Conservation (phyloP, 2,329 filamentous ascomycete genomes). For the Aspergillus arachidicola region DNA sequence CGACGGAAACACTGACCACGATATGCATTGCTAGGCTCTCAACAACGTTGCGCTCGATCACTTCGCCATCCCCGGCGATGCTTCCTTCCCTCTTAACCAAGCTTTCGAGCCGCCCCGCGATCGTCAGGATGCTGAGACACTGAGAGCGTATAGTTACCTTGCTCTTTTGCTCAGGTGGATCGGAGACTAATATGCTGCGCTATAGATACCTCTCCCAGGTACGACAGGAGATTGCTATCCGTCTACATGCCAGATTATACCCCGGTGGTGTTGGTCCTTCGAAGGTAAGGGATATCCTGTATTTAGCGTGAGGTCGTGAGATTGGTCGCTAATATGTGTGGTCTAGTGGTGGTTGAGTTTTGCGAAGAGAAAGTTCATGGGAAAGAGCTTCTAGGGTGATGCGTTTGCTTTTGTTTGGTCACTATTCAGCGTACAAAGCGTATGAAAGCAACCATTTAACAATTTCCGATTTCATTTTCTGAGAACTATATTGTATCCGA, state of each 20-base stretch:
- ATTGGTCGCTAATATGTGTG: conserved; percentile 37
- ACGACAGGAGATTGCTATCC: conserved; percentile 81
- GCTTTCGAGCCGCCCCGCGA: conserved; percentile 89
- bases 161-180: not conserved
- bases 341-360: conserved; percentile 97
- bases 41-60: conserved; percentile 91
- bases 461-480: conserved; percentile 8
- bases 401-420: conserved; percentile 20
- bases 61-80: conserved; percentile 93
- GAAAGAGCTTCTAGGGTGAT: conserved; percentile 71
- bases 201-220: conserved; percentile 73
- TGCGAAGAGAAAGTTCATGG: conserved; percentile 99
- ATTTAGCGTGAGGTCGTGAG: not conserved
- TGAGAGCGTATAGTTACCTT: conserved; percentile 70
- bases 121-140: conserved; percentile 82
- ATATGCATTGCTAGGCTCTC: conserved; percentile 68
- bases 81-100: conserved; percentile 91
- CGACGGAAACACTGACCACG: conserved; percentile 31
- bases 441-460: conserved; percentile 17
- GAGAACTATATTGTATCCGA: conserved; percentile 2
- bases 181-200: conserved; percentile 3
- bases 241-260: conserved; percentile 85
- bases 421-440: conserved; percentile 18
- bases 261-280: conserved; percentile 70
- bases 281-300: conserved; percentile 49